phyloP scores from a whole-genome alignment of 164 flowering plant genomes.

The Sextonia rubra region DNA sequence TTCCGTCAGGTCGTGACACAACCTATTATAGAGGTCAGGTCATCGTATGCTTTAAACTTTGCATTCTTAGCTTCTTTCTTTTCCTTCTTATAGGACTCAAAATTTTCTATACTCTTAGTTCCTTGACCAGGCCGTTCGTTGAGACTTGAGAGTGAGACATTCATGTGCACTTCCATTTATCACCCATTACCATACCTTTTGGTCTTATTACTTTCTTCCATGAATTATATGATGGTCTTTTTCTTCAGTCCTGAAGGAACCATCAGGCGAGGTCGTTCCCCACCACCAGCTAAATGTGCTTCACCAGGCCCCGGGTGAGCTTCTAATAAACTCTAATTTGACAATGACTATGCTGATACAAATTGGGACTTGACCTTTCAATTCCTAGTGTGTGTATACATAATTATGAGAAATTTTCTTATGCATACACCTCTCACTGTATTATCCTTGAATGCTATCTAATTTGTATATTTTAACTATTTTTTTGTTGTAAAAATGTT shows the following conservation, averaged over 20 bases:
- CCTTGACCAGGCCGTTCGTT: not conserved
- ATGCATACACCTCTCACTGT: no score
- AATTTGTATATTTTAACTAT: no score
- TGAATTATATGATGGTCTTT: not conserved
- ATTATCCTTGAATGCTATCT: no score
- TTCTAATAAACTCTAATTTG: not conserved
- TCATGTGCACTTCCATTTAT: not conserved
- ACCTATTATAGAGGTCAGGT: no score
- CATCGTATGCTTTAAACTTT: no score
- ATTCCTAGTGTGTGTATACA: no score
- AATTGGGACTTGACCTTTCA: not conserved
- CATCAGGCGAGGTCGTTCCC: slow-evolving; percentile 59
- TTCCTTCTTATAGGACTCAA: no score
- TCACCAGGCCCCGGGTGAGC: slow-evolving; percentile 66
- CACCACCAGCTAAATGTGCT: slow-evolving; percentile 52
- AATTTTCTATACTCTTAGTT: no score
- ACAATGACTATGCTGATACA: not conserved
- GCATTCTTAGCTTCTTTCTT: no score
- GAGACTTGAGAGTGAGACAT: not conserved
- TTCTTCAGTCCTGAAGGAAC: slow-evolving; percentile 31
- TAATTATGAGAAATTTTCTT: no score
- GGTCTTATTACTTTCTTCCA: not conserved
- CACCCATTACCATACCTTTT: not conserved
- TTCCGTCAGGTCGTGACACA: no score
- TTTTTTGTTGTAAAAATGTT: not conserved